These are phyloP conservation scores for Pichia sp. DNA, from an alignment of 1,139 yeast species.

Conservation along the genomic window DNA sequence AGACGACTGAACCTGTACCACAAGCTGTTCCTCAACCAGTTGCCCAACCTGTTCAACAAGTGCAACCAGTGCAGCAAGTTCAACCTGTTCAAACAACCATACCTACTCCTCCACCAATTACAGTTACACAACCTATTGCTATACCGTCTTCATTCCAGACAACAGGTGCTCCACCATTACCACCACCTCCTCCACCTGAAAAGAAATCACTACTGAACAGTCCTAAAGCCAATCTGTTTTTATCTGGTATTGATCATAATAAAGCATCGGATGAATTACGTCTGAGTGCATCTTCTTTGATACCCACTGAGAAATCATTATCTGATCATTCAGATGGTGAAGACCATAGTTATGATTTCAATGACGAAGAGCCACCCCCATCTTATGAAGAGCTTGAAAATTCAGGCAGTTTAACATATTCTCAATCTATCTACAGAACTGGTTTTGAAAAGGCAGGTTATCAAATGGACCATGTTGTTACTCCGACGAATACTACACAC, in stretches of 20 bases:
- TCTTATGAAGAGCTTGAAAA: constrained; percentile 33
- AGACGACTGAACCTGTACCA: constrained; percentile 12
- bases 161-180: constrained; percentile 28
- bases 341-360: constrained; percentile 1
- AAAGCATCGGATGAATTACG: constrained; percentile 13
- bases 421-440: constrained; percentile 33
- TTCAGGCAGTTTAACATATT: constrained; percentile 31
- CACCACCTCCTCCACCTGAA: constrained; percentile 31
- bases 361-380: constrained; percentile 28
- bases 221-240: constrained; percentile 26
- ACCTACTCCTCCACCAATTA: neutral
- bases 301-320: constrained; percentile 23
- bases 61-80: neutral
- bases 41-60: neutral
- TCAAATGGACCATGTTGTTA: constrained; percentile 28
- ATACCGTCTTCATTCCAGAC: constrained; percentile 4
- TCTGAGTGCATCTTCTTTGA: constrained; percentile 26
- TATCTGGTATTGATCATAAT: constrained; percentile 12
- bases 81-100: neutral
- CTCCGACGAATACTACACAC: constrained; percentile 10
- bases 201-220: constrained; percentile 24
- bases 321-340: constrained; percentile 20
- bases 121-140: neutral
- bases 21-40: neutral
- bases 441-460: constrained; percentile 35